Conservation (phyloP, 495 filamentous ascomycete species). For the Glarea lozoyensis region DNA sequence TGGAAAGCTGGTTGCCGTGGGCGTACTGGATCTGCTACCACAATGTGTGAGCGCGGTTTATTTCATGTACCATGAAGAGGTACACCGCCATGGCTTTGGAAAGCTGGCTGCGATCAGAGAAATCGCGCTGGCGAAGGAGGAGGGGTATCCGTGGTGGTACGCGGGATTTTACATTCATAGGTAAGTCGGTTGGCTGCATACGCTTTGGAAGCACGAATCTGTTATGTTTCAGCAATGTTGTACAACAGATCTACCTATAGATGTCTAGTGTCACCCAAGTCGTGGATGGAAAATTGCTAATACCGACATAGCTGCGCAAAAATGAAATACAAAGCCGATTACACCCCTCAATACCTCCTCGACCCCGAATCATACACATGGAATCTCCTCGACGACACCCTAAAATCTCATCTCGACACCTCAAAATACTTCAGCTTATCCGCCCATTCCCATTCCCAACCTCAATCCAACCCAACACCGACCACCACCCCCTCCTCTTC, state of each 20-base stretch:
- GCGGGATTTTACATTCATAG: conserved; percentile 42
- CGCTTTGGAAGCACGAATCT: too few relatives aligned
- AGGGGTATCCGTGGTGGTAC: conserved; percentile 52
- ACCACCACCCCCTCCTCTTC: too few relatives aligned
- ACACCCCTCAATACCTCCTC: conserved; percentile 72
- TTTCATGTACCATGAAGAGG: conserved; percentile 83
- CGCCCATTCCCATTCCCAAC: conserved; percentile 20
- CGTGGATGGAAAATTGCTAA: too few relatives aligned
- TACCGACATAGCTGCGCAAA: conserved; percentile 60
- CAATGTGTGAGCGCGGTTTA: conserved; percentile 89
- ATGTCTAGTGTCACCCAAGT: too few relatives aligned
- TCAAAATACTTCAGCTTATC: conserved; percentile 58
- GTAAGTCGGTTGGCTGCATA: too few relatives aligned
- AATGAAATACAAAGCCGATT: conserved; percentile 88
- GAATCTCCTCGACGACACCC: conserved; percentile 61
- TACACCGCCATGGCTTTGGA: conserved; percentile 71
- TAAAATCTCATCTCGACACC: conserved; percentile 53
- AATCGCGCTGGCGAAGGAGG: conserved; percentile 68
- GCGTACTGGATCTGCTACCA: conserved; percentile 81
- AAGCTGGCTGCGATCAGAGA: conserved; percentile 85
- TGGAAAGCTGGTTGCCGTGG: conserved; percentile 78
- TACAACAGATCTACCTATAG: too few relatives aligned
- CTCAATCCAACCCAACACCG: too few relatives aligned
- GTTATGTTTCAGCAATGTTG: too few relatives aligned
- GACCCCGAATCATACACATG: conserved; percentile 70